Conservation (phyloP, 495 filamentous ascomycete species). For the Rhizodiscina lignyota region DNA sequence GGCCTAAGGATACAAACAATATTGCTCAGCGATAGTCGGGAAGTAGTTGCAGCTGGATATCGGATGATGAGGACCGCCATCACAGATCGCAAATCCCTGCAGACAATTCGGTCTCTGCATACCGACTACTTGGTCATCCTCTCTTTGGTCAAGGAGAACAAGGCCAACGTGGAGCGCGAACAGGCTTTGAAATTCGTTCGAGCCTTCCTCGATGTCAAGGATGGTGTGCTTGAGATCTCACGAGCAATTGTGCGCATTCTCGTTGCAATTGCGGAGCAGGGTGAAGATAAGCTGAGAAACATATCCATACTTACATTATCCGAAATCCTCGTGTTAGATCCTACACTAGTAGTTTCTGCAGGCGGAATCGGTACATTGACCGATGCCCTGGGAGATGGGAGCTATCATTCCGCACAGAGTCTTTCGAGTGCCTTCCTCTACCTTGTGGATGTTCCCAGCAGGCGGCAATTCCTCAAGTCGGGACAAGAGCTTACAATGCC, state of each 20-base stretch:
- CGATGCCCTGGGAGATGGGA: constrained; percentile 76
- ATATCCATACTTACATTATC: constrained; percentile 87
- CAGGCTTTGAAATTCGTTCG: constrained; percentile 94
- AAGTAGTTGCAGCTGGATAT: constrained; percentile 90
- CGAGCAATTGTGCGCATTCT: constrained; percentile 72
- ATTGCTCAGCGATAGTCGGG: constrained; percentile 86
- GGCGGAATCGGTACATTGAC: constrained; percentile 69
- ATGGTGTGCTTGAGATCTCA: constrained; percentile 76
- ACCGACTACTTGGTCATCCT: constrained; percentile 85
- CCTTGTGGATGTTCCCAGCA: constrained; percentile 68
- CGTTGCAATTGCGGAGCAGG: constrained; percentile 75
- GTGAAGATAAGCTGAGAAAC: constrained; percentile 69
- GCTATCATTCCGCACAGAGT: constrained; percentile 79
- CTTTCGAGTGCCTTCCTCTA: constrained; percentile 72
- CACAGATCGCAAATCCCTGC: constrained; percentile 74
- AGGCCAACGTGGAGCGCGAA: constrained; percentile 88
- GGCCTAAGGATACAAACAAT: constrained; percentile 84
- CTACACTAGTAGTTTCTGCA: constrained; percentile 56
- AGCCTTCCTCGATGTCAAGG: constrained; percentile 90
- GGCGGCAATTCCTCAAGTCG: constrained; percentile 60
- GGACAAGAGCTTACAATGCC: constrained; percentile 42
- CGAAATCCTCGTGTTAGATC: constrained; percentile 77
- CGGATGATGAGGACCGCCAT: constrained; percentile 86
- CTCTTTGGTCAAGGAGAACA: constrained; percentile 86
- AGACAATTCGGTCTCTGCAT: constrained; percentile 70